A percentile compares a stretch with the other conserved stretches of the same genome.
These are phyloP conservation scores for Mycena sp. DNA, from an alignment of 1,284 basidiomycete genomes.

Conservation along the genomic window DNA sequence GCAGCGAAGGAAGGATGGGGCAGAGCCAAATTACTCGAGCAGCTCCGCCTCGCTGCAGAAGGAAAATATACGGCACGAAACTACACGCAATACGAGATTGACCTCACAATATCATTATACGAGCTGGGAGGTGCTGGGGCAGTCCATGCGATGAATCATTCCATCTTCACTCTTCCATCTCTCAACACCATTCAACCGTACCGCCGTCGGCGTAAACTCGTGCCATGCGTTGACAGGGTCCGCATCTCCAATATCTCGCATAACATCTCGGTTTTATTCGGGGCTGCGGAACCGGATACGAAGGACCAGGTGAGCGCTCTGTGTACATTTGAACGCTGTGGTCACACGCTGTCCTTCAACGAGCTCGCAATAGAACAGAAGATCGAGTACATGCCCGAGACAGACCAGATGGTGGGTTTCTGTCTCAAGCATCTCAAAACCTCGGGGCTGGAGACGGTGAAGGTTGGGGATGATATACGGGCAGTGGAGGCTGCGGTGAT, in stretches of 20 bases:
- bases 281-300: not conserved
- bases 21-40: not conserved
- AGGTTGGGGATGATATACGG: conserved; percentile 1
- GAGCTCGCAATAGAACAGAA: conserved; percentile 3
- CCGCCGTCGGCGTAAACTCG: not conserved
- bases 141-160: conserved; percentile 18
- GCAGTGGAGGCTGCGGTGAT: not conserved
- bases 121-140: conserved; percentile 18
- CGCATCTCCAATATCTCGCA: not conserved
- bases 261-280: not conserved
- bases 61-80: conserved; percentile 16
- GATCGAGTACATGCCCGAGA: not conserved
- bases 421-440: not conserved
- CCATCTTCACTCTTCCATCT: conserved; percentile 10
- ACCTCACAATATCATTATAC: conserved; percentile 22
- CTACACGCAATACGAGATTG: conserved; percentile 13
- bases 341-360: conserved; percentile 4
- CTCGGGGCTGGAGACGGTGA: not conserved
- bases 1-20: not conserved
- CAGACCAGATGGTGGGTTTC: conserved; percentile 8
- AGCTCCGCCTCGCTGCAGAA: not conserved
- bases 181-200: conserved; percentile 4
- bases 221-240: not conserved
- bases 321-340: not conserved
- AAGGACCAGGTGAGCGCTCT: not conserved